Evolutionary conservation across 2,329 filamentous ascomycete species (phyloP).

Genomic region (Xylariaceae sp.): DNA sequence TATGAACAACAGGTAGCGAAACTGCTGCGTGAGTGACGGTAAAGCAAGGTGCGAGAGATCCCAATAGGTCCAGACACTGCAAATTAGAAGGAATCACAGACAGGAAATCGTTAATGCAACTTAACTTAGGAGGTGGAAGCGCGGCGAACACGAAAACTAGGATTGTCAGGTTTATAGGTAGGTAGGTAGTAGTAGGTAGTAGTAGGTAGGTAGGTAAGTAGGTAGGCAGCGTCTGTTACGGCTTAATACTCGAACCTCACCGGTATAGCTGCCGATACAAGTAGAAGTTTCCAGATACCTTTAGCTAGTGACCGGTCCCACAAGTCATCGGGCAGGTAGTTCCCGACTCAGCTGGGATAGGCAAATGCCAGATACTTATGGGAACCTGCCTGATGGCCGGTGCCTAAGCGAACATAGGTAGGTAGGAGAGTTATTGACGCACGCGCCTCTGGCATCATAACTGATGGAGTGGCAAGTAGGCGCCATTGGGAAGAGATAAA

Average conservation of each 20-base stretch:
- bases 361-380: too few species aligned
- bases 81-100: background rate
- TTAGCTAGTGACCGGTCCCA: background rate
- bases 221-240: too few species aligned
- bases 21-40: background rate
- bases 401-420: too few species aligned
- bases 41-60: constrained; percentile 1
- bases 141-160: background rate
- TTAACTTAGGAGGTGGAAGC: constrained; percentile 9
- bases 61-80: background rate
- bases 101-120: background rate
- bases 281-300: too few species aligned
- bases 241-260: too few species aligned
- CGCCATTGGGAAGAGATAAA: background rate
- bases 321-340: background rate
- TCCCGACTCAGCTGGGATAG: too few species aligned
- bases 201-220: too few species aligned
- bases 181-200: too few species aligned
- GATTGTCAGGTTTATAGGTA: background rate
- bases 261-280: too few species aligned
- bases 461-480: background rate
- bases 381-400: too few species aligned
- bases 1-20: background rate
- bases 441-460: background rate
- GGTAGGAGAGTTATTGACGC: background rate